Conservation (phyloP, 2,329 filamentous ascomycete species). For the Aureobasidium sp. region DNA sequence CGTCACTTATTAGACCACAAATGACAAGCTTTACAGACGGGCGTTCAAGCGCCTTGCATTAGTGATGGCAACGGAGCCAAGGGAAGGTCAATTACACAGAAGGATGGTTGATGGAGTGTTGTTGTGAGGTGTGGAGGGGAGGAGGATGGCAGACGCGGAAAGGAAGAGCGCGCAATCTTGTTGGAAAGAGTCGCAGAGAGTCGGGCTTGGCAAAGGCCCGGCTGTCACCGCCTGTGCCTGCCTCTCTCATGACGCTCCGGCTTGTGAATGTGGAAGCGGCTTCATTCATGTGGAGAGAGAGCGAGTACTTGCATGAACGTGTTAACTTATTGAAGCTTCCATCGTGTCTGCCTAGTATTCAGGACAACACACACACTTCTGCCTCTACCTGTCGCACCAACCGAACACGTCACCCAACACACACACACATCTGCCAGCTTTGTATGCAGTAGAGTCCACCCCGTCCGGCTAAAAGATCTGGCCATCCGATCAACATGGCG, state of each 20-base stretch:
- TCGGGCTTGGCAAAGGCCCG: neutral
- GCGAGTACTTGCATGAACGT: conserved; percentile 2
- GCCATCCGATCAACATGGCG: conserved; percentile 40
- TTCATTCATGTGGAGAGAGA: neutral
- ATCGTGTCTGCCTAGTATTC: neutral
- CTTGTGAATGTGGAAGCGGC: neutral
- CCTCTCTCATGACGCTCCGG: neutral
- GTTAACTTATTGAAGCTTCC: conserved; percentile 8
- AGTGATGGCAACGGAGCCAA: conserved; percentile 3
- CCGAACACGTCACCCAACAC: neutral
- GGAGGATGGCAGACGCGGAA: neutral
- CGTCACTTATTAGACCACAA: conserved; percentile 10
- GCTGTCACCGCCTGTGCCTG: neutral
- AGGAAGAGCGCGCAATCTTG: conserved; percentile 4
- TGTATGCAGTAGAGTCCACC: conserved; percentile 1
- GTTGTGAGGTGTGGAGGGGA: conserved; percentile 2
- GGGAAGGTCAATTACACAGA: conserved; percentile 4
- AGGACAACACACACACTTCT: neutral
- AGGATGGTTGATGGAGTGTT: neutral
- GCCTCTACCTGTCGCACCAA: neutral
- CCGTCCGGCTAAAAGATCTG: neutral
- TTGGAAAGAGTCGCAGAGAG: neutral
- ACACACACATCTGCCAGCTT: neutral
- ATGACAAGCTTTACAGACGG: conserved; percentile 12
- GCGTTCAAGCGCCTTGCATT: conserved; percentile 10